Evolutionary conservation across 306 rosid species (phyloP).

Genomic region (Rosa chinensis): DNA sequence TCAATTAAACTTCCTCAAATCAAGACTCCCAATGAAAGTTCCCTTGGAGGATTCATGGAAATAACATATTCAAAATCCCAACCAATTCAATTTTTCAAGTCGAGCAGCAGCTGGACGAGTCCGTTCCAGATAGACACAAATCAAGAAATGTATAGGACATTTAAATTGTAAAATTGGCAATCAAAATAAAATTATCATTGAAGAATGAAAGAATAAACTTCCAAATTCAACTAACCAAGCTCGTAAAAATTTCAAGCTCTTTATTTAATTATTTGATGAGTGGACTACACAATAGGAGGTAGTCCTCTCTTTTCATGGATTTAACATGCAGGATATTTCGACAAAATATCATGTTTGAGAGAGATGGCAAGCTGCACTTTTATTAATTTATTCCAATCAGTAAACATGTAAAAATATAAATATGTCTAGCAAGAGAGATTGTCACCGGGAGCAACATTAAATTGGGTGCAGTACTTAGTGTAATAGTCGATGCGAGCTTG

Average conservation of each 20-base stretch:
- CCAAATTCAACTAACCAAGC: neutral
- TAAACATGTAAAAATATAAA: neutral
- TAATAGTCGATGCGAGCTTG: conserved; percentile 26
- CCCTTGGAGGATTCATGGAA: too few relatives aligned
- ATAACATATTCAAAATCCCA: too few relatives aligned
- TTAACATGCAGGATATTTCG: neutral
- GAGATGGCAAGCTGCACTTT: neutral
- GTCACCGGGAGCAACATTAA: conserved; percentile 30
- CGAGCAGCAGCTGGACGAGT: too few relatives aligned
- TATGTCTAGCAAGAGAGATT: conserved; percentile 24
- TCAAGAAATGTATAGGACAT: too few relatives aligned
- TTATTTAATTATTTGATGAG: neutral
- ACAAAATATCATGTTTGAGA: too few relatives aligned
- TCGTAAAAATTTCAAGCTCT: neutral
- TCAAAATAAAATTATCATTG: too few relatives aligned
- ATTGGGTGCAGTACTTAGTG: conserved; percentile 18
- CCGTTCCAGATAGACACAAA: too few relatives aligned
- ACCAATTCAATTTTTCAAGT: too few relatives aligned
- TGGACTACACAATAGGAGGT: neutral
- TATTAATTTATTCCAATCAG: neutral
- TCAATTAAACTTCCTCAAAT: too few relatives aligned
- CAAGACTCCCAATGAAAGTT: too few relatives aligned
- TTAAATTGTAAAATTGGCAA: too few relatives aligned
- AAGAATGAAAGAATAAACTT: neutral
- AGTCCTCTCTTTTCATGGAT: neutral